Evolutionary conservation across 805 yeast genomes (phyloP), one percentile per base, ranked within the genome.

Genomic region (Candida qinlingensis): DNA sequence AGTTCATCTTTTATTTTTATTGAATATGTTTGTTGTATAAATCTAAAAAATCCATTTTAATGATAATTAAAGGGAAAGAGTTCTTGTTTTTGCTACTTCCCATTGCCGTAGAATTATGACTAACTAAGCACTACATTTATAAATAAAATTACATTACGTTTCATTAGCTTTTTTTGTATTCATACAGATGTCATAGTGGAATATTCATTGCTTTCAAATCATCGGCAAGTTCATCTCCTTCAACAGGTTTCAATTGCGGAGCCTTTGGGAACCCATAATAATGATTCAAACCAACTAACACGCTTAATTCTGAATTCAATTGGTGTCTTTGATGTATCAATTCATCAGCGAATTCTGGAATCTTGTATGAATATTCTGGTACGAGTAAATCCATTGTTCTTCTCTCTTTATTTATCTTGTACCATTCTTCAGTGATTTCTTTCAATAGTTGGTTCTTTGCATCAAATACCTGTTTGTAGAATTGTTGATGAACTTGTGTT

Each of bases 391-490:
- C 96, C 79, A 88, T 76, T 41, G 81, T 81, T 54, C 95, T 76
- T 58, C 97, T 76, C 64, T 94, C 98, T 59, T 84, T 81, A 66
- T 90, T 91, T 60, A 91, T 86, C 55, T 86, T 84, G 70, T 92
- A 92, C 98, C 98, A 94, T 53, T 80, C 76, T 38, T 85, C 78
- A 6, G 97, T 91, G 4, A 96, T 86, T 7, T 79, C 75, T 50
- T 79, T 73, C 42, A 92, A 75, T 71, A 88, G 74, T 28, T 75
- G 71, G 46, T 76, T 75, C 52, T 89, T 85, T 41, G 77, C 65
- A 60, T 89, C 95, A 57, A 83, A 79, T 35, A 79, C 71, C 49
- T 79, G 75, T 58, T 85, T 86, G 63, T 79, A 68, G 63, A 77
- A 88, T 61, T 88, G 87, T 65, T 94, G 98, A 64, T 92, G 97